A percentile compares a stretch with the other conserved stretches of the same genome.
Conservation (phyloP, 1,284 basidiomycete genomes). For the Irpex rosettiformis region DNA sequence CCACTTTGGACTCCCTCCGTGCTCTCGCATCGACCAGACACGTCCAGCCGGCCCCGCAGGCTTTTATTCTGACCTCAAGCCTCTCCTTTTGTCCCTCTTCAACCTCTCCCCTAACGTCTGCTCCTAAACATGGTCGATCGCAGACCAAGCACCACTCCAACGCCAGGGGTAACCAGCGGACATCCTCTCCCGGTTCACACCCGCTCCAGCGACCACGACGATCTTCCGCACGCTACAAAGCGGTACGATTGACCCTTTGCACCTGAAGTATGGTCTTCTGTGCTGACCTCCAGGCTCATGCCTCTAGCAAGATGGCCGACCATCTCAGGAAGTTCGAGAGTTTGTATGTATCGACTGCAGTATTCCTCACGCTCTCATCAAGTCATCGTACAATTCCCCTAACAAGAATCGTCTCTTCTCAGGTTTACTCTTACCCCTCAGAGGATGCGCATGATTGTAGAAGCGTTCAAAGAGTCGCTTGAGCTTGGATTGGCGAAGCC, state of each 20-base stretch:
- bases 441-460: conserved; percentile 95
- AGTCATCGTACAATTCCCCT: background rate
- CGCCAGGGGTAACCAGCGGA: conserved; percentile 61
- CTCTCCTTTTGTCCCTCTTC: background rate
- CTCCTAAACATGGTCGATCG: conserved; percentile 13
- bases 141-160: conserved; percentile 16
- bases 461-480: conserved; percentile 91
- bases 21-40: background rate
- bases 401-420: conserved; percentile 1
- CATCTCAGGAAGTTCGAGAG: conserved; percentile 86
- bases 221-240: conserved; percentile 84
- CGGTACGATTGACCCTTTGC: conserved; percentile 44
- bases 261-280: conserved; percentile 11
- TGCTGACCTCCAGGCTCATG: conserved; percentile 21
- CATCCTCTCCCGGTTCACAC: conserved; percentile 77
- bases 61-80: background rate
- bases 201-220: conserved; percentile 75
- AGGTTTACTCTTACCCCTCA: conserved; percentile 89
- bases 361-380: background rate
- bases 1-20: background rate
- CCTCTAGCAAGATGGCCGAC: conserved; percentile 78
- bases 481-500: conserved; percentile 84
- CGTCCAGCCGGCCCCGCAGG: background rate
- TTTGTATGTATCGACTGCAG: conserved; percentile 45
- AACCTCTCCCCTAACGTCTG: background rate